Conservation (phyloP, 495 filamentous ascomycete species). For the Aspergillus sparsus region DNA sequence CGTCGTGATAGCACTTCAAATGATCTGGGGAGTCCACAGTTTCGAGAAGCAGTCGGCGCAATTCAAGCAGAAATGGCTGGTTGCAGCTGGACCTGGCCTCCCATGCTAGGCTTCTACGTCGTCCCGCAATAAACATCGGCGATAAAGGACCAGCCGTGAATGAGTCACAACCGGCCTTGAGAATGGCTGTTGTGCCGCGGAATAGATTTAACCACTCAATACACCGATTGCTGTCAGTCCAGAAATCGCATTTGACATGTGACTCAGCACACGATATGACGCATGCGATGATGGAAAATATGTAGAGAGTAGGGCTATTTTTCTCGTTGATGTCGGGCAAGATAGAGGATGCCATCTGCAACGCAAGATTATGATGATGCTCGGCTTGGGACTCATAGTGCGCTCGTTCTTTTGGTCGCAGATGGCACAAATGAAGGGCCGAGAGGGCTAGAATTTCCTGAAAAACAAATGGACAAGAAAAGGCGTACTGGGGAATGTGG, state of each 20-base stretch:
- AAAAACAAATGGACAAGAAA: conserved; percentile 14
- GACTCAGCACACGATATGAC: conserved; percentile 27
- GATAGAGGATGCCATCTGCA: conserved; percentile 28
- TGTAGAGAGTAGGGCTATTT: conserved; percentile 36
- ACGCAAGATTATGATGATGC: conserved; percentile 36
- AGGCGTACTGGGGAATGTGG: conserved; percentile 32
- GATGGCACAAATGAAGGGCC: conserved; percentile 37
- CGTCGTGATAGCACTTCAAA: neutral
- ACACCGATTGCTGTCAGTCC: conserved; percentile 33
- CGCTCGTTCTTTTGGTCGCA: conserved; percentile 23
- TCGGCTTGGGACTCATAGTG: conserved; percentile 29
- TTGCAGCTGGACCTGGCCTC: neutral
- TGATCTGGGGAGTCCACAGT: neutral
- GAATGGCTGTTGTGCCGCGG: conserved; percentile 38
- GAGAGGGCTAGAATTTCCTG: conserved; percentile 35
- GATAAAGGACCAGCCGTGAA: conserved; percentile 25
- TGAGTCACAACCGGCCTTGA: conserved; percentile 26
- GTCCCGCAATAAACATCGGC: conserved; percentile 23
- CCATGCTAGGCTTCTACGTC: neutral
- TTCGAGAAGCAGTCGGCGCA: neutral
- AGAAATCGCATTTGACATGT: conserved; percentile 24
- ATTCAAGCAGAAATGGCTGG: neutral
- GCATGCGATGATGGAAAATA: conserved; percentile 37
- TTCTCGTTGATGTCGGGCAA: conserved; percentile 27
- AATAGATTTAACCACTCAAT: conserved; percentile 43